phyloP scores from a whole-genome alignment of 176 grass and related monocot genomes.

The Oryza meyeriana region DNA sequence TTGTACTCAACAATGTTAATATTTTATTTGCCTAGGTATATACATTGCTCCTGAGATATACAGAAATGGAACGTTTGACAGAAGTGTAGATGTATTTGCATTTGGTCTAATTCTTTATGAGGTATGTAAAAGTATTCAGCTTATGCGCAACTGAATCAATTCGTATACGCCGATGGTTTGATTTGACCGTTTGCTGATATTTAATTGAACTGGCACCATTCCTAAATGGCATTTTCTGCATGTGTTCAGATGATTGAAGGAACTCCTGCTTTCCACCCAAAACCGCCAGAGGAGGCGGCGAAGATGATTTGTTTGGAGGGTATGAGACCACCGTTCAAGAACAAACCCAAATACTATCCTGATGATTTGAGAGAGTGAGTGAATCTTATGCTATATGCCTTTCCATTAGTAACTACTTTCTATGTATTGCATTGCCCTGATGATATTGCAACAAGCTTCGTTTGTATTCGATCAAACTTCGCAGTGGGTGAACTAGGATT shows the following conservation, averaged over 20 bases:
- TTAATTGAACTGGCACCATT: not conserved
- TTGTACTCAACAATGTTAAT: conserved; percentile 1
- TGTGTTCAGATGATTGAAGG: conserved; percentile 93
- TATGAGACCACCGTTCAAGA: conserved; percentile 77
- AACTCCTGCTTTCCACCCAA: conserved; percentile 55
- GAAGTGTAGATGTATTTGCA: conserved; percentile 81
- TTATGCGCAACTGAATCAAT: not conserved
- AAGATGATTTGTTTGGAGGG: conserved; percentile 86
- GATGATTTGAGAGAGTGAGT: conserved; percentile 80
- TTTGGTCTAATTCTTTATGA: conserved; percentile 94
- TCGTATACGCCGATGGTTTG: not conserved
- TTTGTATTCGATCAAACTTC: not conserved
- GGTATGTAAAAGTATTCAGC: conserved; percentile 41
- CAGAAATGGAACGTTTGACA: conserved; percentile 80
- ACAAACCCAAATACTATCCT: conserved; percentile 67
- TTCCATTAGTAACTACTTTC: not conserved
- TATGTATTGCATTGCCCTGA: too few relatives aligned
- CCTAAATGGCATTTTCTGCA: not conserved
- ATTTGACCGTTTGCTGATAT: not conserved
- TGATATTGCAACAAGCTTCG: not conserved
- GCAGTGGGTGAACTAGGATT: too few relatives aligned
- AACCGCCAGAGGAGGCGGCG: conserved; percentile 45
- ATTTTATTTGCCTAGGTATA: conserved; percentile 43
- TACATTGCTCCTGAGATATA: conserved; percentile 86
- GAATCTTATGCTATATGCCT: not conserved